Conservation (phyloP, 2,329 filamentous ascomycete species). For the Coniochaeta hoffmannii region DNA sequence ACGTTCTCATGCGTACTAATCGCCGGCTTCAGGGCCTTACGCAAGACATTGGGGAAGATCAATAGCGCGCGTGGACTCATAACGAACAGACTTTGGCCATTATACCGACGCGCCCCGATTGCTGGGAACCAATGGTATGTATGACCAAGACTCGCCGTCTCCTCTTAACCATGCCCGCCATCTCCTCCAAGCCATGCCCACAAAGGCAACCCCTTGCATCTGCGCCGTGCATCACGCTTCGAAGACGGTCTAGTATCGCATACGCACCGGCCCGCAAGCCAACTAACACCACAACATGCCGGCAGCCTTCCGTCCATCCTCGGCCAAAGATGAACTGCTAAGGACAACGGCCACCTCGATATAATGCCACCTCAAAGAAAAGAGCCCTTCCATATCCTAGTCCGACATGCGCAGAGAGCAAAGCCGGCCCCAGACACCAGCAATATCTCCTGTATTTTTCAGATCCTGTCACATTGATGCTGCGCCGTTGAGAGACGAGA, state of each 20-base stretch:
- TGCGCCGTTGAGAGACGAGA: background rate
- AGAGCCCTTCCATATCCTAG: background rate
- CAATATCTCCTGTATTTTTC: background rate
- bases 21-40: too few species aligned
- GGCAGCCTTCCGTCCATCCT: background rate
- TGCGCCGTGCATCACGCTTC: background rate
- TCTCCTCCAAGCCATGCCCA: background rate
- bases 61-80: too few species aligned
- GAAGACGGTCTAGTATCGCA: background rate
- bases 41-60: too few species aligned
- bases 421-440: background rate
- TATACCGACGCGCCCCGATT: background rate
- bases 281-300: background rate
- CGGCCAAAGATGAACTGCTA: background rate
- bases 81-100: too few species aligned
- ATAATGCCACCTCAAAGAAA: background rate
- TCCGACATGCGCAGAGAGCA: background rate
- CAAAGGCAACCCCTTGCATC: background rate
- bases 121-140: background rate
- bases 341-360: background rate
- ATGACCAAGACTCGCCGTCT: background rate
- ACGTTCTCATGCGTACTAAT: too few species aligned
- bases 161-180: background rate
- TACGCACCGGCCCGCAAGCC: background rate
- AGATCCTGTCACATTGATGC: background rate